Evolutionary conservation across 1,284 basidiomycete species (phyloP).

Genomic region (Apiotrichum sp.): DNA sequence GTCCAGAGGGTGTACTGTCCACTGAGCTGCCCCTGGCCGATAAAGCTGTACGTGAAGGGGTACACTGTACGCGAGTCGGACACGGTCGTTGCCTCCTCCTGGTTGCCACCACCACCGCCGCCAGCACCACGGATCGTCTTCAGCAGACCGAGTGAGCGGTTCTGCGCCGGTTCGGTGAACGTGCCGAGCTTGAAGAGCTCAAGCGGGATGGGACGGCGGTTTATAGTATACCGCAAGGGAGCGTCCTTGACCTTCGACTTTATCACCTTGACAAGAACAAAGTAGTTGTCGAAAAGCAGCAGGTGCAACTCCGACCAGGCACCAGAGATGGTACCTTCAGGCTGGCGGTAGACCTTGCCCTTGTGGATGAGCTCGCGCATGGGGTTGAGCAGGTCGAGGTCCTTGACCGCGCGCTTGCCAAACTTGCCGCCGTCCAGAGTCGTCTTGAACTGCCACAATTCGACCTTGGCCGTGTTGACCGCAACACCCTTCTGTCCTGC

Average conservation of each 20-base stretch:
- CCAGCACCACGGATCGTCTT: slow-evolving; percentile 35
- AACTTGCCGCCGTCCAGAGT: slow-evolving; percentile 57
- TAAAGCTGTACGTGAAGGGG: slow-evolving; percentile 66
- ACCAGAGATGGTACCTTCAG: slow-evolving; percentile 73
- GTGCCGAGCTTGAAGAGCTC: slow-evolving; percentile 74
- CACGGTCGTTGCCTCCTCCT: slow-evolving; percentile 7
- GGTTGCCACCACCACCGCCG: not conserved
- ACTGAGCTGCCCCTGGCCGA: slow-evolving; percentile 74
- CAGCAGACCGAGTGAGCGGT: slow-evolving; percentile 28
- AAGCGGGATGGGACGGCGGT: slow-evolving; percentile 80
- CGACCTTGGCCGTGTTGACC: slow-evolving; percentile 76
- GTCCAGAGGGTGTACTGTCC: slow-evolving; percentile 80
- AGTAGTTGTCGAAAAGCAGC: slow-evolving; percentile 85
- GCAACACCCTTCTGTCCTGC: slow-evolving; percentile 76
- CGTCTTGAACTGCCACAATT: slow-evolving; percentile 75
- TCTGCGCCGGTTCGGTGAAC: slow-evolving; percentile 55
- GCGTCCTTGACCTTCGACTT: slow-evolving; percentile 66
- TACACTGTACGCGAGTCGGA: slow-evolving; percentile 64
- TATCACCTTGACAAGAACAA: slow-evolving; percentile 78
- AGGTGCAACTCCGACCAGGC: slow-evolving; percentile 82
- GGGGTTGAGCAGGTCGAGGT: slow-evolving; percentile 79
- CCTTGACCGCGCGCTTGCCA: slow-evolving; percentile 68
- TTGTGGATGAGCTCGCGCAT: slow-evolving; percentile 74
- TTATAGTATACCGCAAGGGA: slow-evolving; percentile 49
- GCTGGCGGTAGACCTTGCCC: slow-evolving; percentile 72